phyloP scores from a whole-genome alignment of 2,329 filamentous ascomycete genomes.

The Teratosphaeria epicoccoides region DNA sequence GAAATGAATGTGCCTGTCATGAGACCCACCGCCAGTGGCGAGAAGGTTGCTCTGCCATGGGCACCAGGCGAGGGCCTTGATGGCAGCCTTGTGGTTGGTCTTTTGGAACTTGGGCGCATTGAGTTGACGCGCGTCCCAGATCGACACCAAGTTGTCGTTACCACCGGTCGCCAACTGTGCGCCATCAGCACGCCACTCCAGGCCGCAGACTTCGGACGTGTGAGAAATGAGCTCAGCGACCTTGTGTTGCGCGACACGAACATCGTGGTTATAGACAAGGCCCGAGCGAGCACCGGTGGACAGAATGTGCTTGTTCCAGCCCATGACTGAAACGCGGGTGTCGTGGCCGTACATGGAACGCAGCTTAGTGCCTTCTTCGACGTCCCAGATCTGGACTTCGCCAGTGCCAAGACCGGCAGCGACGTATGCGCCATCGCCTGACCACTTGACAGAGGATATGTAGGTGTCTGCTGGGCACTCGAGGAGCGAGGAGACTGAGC shows the following conservation, averaged over 20 bases:
- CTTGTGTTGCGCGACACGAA: conserved; percentile 96
- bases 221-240: conserved; percentile 93
- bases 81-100: conserved; percentile 97
- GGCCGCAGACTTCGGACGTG: conserved; percentile 93
- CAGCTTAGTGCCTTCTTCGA: conserved; percentile 86
- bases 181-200: conserved; percentile 95
- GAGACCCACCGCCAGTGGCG: conserved; percentile 88
- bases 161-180: conserved; percentile 94
- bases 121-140: conserved; percentile 94
- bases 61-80: conserved; percentile 98
- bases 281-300: conserved; percentile 92
- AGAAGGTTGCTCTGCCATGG: conserved; percentile 97
- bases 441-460: conserved; percentile 98
- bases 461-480: conserved; percentile 88
- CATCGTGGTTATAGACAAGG: conserved; percentile 96
- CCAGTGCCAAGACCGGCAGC: conserved; percentile 88
- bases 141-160: conserved; percentile 97
- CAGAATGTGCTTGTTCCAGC: conserved; percentile 96
- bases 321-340: conserved; percentile 93
- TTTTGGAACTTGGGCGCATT: conserved; percentile 97
- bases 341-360: conserved; percentile 98
- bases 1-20: conserved; percentile 98
- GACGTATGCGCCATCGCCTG: conserved; percentile 90
- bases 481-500: conserved; percentile 75
- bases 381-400: conserved; percentile 98